Conservation (phyloP, 441 rosid species). For the Pelargonium myrrhifolium region DNA sequence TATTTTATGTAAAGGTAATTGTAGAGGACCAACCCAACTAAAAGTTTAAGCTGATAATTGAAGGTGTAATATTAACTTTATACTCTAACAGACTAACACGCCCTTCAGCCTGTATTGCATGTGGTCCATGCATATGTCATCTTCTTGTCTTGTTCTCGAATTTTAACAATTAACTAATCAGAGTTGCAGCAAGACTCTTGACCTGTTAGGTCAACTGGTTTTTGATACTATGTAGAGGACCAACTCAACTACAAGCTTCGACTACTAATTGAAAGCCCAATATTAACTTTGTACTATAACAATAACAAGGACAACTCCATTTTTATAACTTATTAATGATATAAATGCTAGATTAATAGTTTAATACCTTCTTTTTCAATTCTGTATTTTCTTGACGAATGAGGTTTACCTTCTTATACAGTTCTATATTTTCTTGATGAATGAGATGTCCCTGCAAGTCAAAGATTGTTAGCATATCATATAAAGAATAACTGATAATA, state of each 20-base stretch:
- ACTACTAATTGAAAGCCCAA: too few relatives aligned
- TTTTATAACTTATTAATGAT: background rate
- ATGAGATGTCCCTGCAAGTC: conserved; percentile 46
- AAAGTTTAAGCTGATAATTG: too few relatives aligned
- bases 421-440: conserved; percentile 58
- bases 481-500: background rate
- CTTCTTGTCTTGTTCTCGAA: too few relatives aligned
- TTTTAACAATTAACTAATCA: too few relatives aligned
- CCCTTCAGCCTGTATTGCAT: too few relatives aligned
- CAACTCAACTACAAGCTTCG: too few relatives aligned
- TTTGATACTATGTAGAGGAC: too few relatives aligned
- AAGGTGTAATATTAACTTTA: too few relatives aligned
- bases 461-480: conserved; percentile 9
- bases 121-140: too few relatives aligned
- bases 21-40: background rate
- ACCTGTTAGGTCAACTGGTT: too few relatives aligned
- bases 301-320: background rate
- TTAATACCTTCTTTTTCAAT: conserved; percentile 57
- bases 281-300: background rate
- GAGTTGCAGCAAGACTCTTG: too few relatives aligned
- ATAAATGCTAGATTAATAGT: conserved; percentile 2
- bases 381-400: conserved; percentile 49
- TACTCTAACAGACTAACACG: too few relatives aligned
- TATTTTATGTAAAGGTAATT: background rate
- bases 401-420: conserved; percentile 46